A percentile compares a stretch with the other conserved stretches of the same genome.
Evolutionary conservation across 225 moss, liverwort and hornwort genomes (phyloP).

Genomic region (Marchantia polymorpha): DNA sequence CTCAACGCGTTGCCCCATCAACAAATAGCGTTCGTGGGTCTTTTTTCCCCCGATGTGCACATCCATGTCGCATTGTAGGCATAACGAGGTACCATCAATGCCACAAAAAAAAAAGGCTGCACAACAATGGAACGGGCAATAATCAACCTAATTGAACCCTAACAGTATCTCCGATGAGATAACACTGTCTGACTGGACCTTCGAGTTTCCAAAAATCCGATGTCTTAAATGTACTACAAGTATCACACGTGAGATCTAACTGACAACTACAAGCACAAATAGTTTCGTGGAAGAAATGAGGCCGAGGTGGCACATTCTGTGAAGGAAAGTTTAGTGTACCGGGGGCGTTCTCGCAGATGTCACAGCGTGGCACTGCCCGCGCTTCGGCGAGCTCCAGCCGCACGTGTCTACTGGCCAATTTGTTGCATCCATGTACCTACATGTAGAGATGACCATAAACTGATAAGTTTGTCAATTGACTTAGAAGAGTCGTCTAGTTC

Average conservation of each 20-base stretch:
- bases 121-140: not conserved
- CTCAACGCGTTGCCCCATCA: conserved; percentile 96
- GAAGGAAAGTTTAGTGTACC: conserved; percentile 33
- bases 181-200: too few relatives aligned
- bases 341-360: conserved; percentile 94
- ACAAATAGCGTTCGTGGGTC: conserved; percentile 83
- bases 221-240: too few relatives aligned
- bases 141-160: not conserved
- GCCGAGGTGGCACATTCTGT: not conserved
- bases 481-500: not conserved
- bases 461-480: not conserved
- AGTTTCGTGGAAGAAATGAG: not conserved
- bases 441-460: not conserved
- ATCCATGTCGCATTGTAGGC: conserved; percentile 96
- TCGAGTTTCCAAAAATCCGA: too few relatives aligned
- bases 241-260: not conserved
- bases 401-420: conserved; percentile 87
- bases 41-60: conserved; percentile 95
- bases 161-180: not conserved
- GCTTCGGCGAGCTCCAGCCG: conserved; percentile 84
- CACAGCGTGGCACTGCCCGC: conserved; percentile 85
- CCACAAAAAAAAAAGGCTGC: conserved; percentile 98
- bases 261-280: not conserved
- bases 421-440: conserved; percentile 93
- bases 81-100: conserved; percentile 93